Percentiles rank a stretch among this genome's conserved stretches.
These are phyloP conservation scores for Chamaenerion angustifolium DNA, from an alignment of 345 rosid species.

Conservation along the genomic window DNA sequence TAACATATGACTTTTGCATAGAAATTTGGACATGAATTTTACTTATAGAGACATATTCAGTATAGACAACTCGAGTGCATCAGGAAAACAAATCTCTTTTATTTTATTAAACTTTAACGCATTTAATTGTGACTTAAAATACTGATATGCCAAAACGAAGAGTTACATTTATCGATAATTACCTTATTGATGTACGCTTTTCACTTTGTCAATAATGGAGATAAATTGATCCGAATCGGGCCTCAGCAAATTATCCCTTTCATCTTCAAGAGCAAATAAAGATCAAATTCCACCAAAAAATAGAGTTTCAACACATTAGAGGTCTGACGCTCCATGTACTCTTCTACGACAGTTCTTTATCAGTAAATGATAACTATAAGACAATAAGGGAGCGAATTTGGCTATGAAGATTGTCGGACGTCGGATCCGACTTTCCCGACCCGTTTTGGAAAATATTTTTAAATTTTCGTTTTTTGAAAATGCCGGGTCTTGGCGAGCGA, in stretches of 20 bases:
- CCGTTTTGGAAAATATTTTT: too few relatives aligned
- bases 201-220: conserved; percentile 50
- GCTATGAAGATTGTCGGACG: too few relatives aligned
- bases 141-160: background rate
- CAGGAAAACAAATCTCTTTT: background rate
- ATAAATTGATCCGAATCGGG: too few relatives aligned
- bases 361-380: background rate
- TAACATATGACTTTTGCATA: too few relatives aligned
- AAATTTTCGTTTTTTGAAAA: too few relatives aligned
- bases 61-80: too few relatives aligned
- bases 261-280: conserved; percentile 25
- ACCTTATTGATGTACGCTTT: conserved; percentile 55
- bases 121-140: background rate
- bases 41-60: background rate
- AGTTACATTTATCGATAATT: background rate
- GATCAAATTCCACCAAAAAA: background rate
- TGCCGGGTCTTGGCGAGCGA: too few relatives aligned
- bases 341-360: background rate
- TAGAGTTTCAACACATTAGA: too few relatives aligned
- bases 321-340: background rate
- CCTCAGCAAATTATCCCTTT: conserved; percentile 54
- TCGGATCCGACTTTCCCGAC: too few relatives aligned
- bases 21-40: background rate
- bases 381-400: background rate
- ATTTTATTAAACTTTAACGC: background rate